A percentile compares a stretch with the other conserved stretches of the same genome.
phyloP scores from a whole-genome alignment of 257 asterid species.

The Gentiana macrophylla region DNA sequence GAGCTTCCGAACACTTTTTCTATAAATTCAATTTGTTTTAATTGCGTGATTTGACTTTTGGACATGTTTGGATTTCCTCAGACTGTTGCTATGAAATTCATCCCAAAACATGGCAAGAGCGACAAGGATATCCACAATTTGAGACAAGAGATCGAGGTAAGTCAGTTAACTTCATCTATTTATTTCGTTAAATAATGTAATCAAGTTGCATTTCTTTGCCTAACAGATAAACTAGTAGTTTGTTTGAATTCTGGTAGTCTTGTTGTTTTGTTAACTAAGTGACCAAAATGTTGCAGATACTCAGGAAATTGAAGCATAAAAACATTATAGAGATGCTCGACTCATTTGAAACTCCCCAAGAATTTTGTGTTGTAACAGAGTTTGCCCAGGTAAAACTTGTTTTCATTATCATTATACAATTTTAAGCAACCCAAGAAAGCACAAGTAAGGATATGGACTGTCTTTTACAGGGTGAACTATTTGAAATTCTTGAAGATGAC shows the following conservation, averaged over 20 bases:
- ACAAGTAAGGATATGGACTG: conserved; percentile 10
- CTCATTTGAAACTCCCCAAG: conserved; percentile 92
- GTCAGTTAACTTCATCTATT: neutral
- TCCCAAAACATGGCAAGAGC: conserved; percentile 86
- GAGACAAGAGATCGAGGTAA: conserved; percentile 94
- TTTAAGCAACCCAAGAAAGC: conserved; percentile 4
- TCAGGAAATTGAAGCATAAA: conserved; percentile 89
- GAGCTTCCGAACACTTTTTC: neutral
- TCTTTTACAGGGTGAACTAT: conserved; percentile 76
- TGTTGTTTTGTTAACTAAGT: neutral
- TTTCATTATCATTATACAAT: too few species aligned
- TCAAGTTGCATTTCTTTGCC: neutral
- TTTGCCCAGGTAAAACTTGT: conserved; percentile 60
- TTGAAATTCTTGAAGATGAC: conserved; percentile 97
- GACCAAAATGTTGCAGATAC: conserved; percentile 46
- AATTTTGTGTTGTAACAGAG: conserved; percentile 96
- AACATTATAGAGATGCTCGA: conserved; percentile 93
- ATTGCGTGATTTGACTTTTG: neutral
- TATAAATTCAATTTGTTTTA: neutral
- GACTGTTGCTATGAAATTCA: conserved; percentile 97
- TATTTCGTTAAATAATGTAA: neutral
- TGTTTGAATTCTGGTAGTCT: neutral
- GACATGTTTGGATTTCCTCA: conserved; percentile 17
- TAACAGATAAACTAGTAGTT: neutral
- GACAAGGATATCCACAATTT: conserved; percentile 86